Evolutionary conservation across 805 yeast species (phyloP).

Genomic region (Jamesozyma rosinii): DNA sequence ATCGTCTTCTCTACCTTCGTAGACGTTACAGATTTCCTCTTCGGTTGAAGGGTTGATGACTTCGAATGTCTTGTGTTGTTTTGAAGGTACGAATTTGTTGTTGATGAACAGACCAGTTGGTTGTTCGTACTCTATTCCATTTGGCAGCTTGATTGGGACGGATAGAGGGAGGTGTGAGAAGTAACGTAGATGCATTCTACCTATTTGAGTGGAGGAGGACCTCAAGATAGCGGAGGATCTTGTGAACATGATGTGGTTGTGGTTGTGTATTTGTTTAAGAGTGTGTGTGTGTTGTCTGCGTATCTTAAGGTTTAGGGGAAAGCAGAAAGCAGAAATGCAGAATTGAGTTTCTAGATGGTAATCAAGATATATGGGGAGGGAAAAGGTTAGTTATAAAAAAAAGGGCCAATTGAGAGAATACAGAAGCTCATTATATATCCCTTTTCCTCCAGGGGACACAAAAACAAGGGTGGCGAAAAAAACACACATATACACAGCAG

Average conservation of each 20-base stretch:
- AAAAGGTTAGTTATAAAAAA: too few species aligned
- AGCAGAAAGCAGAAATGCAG: too few species aligned
- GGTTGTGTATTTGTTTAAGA: too few species aligned
- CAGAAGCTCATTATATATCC: too few species aligned
- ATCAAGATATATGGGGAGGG: too few species aligned
- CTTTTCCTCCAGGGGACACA: too few species aligned
- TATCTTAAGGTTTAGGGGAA: too few species aligned
- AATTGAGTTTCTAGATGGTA: too few species aligned
- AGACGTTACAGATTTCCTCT: slow-evolving; percentile 55
- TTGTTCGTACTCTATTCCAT: slow-evolving; percentile 61
- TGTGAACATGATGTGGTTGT: background rate
- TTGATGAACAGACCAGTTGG: slow-evolving; percentile 74
- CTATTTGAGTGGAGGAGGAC: slow-evolving; percentile 1
- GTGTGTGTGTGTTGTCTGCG: too few species aligned
- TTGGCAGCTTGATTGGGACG: slow-evolving; percentile 52
- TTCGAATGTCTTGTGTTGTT: slow-evolving; percentile 50
- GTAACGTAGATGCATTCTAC: slow-evolving; percentile 9
- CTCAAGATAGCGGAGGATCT: slow-evolving; percentile 2
- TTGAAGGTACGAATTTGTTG: slow-evolving; percentile 57
- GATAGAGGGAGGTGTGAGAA: slow-evolving; percentile 35
- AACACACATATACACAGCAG: too few species aligned
- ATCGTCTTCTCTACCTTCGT: slow-evolving; percentile 63
- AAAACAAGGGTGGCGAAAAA: too few species aligned
- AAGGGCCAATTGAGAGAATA: too few species aligned
- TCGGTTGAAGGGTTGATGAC: slow-evolving; percentile 64